Percentiles rank a stretch among this genome's conserved stretches.
These are phyloP conservation scores for Trichoderma guizhouense DNA, from an alignment of 2,329 filamentous ascomycete species.

Conservation along the genomic window DNA sequence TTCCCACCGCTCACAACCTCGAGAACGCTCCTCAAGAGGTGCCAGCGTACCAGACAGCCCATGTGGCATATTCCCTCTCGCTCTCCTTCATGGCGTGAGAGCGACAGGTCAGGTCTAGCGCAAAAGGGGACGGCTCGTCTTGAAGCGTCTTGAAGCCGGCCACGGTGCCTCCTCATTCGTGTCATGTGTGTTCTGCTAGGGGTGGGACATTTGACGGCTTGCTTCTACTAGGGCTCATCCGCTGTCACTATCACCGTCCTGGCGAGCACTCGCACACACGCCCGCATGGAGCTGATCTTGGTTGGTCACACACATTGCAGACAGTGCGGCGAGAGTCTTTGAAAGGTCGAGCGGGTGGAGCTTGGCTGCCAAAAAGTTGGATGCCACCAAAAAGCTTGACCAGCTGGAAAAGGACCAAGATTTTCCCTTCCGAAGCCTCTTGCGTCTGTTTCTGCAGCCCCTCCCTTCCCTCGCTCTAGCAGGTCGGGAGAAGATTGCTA, in stretches of 20 bases:
- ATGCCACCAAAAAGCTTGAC: constrained; percentile 8
- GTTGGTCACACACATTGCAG: constrained; percentile 1
- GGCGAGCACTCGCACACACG: constrained; percentile 7
- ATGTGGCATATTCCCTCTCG: constrained; percentile 9
- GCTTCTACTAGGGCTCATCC: constrained; percentile 2
- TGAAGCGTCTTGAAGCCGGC: background rate
- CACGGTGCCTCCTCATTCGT: constrained; percentile 3
- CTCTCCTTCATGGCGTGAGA: constrained; percentile 5
- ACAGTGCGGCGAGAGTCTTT: background rate
- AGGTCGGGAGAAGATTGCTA: background rate
- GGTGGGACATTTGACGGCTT: constrained; percentile 4
- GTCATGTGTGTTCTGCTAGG: constrained; percentile 12
- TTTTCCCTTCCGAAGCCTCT: constrained; percentile 8
- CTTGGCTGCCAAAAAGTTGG: background rate
- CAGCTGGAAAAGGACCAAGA: background rate
- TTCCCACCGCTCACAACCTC: background rate
- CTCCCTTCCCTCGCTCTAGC: background rate
- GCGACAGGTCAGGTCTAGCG: constrained; percentile 6
- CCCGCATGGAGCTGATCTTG: constrained; percentile 13
- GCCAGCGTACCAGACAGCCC: background rate
- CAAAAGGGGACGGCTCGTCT: background rate
- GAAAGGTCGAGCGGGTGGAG: background rate
- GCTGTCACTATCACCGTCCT: constrained; percentile 12
- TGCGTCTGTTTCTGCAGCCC: background rate
- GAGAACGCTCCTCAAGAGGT: background rate